A percentile compares a stretch with the other conserved stretches of the same genome.
Evolutionary conservation across 257 asterid genomes (phyloP).

Genomic region (Fraxinus quadrangulata): DNA sequence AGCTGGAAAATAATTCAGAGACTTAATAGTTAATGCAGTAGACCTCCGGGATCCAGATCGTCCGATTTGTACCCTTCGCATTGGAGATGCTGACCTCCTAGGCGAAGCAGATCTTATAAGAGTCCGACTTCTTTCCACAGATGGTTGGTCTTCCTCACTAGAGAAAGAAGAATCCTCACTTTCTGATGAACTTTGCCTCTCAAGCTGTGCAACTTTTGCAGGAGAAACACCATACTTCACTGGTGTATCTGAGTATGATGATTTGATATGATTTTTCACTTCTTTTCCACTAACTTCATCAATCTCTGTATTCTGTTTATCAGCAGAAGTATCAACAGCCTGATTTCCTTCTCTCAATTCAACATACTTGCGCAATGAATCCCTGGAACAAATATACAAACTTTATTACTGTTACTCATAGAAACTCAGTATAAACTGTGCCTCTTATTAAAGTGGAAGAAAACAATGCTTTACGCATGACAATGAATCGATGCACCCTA

Average conservation of each 20-base stretch:
- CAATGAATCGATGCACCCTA: conserved; percentile 17
- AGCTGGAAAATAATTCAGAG: conserved; percentile 65
- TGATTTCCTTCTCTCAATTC: conserved; percentile 41
- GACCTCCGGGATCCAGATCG: conserved; percentile 92
- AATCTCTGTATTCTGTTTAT: conserved; percentile 29
- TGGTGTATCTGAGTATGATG: conserved; percentile 41
- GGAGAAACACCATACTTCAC: conserved; percentile 84
- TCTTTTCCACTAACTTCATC: conserved; percentile 34
- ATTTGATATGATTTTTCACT: conserved; percentile 33
- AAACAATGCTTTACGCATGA: conserved; percentile 12
- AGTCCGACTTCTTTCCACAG: conserved; percentile 76
- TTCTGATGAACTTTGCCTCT: conserved; percentile 81
- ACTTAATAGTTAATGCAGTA: conserved; percentile 83
- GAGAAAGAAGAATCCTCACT: conserved; percentile 62
- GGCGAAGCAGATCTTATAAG: conserved; percentile 82
- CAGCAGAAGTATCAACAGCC: conserved; percentile 30
- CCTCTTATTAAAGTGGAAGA: conserved; percentile 7
- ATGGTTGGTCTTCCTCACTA: conserved; percentile 69
- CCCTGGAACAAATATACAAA: conserved; percentile 50
- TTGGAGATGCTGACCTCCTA: conserved; percentile 96
- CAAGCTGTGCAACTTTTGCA: conserved; percentile 81
- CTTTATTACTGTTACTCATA: neutral
- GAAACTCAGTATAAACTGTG: conserved; percentile 11
- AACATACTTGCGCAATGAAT: conserved; percentile 53
- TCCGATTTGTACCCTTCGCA: conserved; percentile 95